Evolutionary conservation across 192 early-diverging fungal species (phyloP), one percentile per base, ranked within the genome.

Genomic region (Linnemannia zychae): DNA sequence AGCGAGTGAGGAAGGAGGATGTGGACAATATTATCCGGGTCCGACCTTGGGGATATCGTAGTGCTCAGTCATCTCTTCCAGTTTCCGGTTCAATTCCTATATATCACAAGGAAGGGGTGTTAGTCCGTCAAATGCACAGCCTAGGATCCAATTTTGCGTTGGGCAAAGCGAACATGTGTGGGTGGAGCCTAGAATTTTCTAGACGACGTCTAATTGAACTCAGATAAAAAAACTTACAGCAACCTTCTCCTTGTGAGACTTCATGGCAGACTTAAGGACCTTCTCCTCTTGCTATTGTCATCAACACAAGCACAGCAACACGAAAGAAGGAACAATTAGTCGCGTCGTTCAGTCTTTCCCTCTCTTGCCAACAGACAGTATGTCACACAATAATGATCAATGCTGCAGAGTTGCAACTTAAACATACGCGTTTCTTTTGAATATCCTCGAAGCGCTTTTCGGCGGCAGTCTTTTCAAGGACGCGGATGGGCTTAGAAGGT

Each of bases 11-110:
- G n/a, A n/a, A n/a, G n/a, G n/a, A n/a, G n/a, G n/a, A n/a, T n/a
- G n/a, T n/a, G 22, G n/a, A 11, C 4, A 22, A 33, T 71, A 40
- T 94, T 95, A 95, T 88, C 95, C 94, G 40, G 94, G 94, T 79
- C 94, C 93, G 71, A 95, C 95, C 75, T 95, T 94, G 47, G 95
- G 94, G 84, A 96, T 94, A 80, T 96, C 95, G 88, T 95, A 93
- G 88, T 95, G 95, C 80, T 96, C 95, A 70, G 89, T 91, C 71
- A 96, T 88, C 40, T 91, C 86, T 74, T 94, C 94, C 22, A 96
- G 88, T 74, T 95, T 93, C 37, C 89, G 88, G 80, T 96, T 96
- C 74, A 95, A 91, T 46, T 96, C 94, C 90, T 92, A 76, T n/a
- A n/a, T n/a, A n/a, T 17, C 7, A 44, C 40, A 44, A 44, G 3